Evolutionary conservation across 176 grass and related monocot genomes (phyloP).

Genomic region (Triticum dicoccoides): DNA sequence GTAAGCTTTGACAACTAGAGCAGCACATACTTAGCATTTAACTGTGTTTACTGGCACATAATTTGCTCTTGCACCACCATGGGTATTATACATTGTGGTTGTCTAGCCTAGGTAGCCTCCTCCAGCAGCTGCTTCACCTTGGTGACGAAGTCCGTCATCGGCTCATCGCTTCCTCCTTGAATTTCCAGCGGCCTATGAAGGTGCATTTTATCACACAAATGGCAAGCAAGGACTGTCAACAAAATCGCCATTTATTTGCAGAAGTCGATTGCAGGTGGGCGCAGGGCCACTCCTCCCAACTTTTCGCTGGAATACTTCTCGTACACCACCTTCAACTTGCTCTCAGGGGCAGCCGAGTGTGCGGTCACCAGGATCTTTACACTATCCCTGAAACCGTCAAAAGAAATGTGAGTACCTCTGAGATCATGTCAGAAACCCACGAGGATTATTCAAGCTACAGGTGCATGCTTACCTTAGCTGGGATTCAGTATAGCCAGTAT

Average conservation of each 20-base stretch:
- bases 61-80: no score
- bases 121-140: no score
- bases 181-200: not conserved
- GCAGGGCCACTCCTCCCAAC: slow-evolving; percentile 59
- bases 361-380: slow-evolving; percentile 51
- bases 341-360: slow-evolving; percentile 46
- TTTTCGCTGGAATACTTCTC: slow-evolving; percentile 76
- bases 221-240: no score
- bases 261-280: slow-evolving; percentile 42
- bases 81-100: no score
- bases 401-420: not conserved
- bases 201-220: slow-evolving; percentile 13
- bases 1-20: no score
- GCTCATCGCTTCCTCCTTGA: no score
- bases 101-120: no score
- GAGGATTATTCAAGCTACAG: no score
- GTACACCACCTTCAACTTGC: slow-evolving; percentile 67
- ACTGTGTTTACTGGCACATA: no score
- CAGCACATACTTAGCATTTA: no score
- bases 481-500: slow-evolving; percentile 60
- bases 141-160: no score
- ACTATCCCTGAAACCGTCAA: slow-evolving; percentile 39
- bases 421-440: not conserved
- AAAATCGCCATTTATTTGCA: slow-evolving; percentile 24
- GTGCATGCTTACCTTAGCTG: slow-evolving; percentile 59